A percentile compares a stretch with the other conserved stretches of the same genome.
Conservation (phyloP, 495 filamentous ascomycete genomes). For the Aspergillus saccharolyticus region DNA sequence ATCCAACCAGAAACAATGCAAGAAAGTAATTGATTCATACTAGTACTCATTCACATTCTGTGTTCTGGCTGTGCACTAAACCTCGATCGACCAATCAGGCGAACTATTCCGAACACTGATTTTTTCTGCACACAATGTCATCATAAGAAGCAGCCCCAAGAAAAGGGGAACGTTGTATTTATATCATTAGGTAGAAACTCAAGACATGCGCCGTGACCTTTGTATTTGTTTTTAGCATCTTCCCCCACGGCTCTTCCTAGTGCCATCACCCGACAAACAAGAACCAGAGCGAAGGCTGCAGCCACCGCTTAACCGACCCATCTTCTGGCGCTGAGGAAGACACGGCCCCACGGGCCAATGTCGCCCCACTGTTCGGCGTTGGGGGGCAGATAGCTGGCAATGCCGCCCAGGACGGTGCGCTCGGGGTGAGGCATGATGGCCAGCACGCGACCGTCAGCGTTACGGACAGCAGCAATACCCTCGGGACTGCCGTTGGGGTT, state of each 20-base stretch:
- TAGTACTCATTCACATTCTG: background rate
- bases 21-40: background rate
- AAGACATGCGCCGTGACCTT: background rate
- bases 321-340: slow-evolving; percentile 74
- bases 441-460: slow-evolving; percentile 75
- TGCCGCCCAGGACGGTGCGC: slow-evolving; percentile 78
- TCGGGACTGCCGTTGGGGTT: slow-evolving; percentile 91
- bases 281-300: background rate
- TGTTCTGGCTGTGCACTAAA: background rate
- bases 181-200: slow-evolving; percentile 1
- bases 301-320: slow-evolving; percentile 65
- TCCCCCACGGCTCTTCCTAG: background rate
- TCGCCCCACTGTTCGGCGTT: slow-evolving; percentile 72
- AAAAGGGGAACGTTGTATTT: background rate
- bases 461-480: slow-evolving; percentile 80
- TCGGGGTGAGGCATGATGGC: slow-evolving; percentile 98
- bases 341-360: slow-evolving; percentile 79
- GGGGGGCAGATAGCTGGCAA: slow-evolving; percentile 68
- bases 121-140: background rate
- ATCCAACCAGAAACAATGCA: no score
- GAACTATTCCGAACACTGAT: background rate
- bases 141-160: background rate
- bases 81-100: background rate
- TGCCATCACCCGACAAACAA: background rate
- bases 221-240: background rate